Base-by-base conservation (phyloP, 2,329 filamentous ascomycete species). In the Colletotrichum kahawae region DNA sequence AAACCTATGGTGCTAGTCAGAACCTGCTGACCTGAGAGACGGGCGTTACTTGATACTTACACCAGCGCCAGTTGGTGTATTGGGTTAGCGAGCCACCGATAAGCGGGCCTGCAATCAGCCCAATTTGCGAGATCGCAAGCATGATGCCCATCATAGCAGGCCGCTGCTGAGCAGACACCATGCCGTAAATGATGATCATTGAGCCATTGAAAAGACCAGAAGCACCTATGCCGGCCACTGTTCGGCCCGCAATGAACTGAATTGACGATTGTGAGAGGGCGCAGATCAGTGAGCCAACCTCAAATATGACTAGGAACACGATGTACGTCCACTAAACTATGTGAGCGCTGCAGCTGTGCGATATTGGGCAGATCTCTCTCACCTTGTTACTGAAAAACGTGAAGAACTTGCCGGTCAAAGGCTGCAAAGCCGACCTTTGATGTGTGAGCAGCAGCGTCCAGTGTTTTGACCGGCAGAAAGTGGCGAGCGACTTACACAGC, bases 391-490 rank as follows among this genome's bases (percentile, higher is more conserved):
- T 83, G 62, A 87, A 85, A 33, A 85, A 81, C 4, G 80, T 85
- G 75, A 89, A 91, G 2, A 91, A 70, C 78, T 87, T 90, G 4
- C 89, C 90, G 0, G 87, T 85, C 29, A 90, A 82, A 3, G 88
- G 88, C 71, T 90, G 88, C 5, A 90, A 79, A 18, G 87, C 84
- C 48, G 86, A 85, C 74, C 87, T 90, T 65, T 12, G 38, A 18
- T 13, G 33, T 38, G 66, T 82, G 43, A 62, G 48, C n/a, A 57
- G 16, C 0, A 57, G 14, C 4, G 14, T 4, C 54, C 9, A 4
- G 1, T 27, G 3, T 2, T 29, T 5, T 18, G 7, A 7, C 48
- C 24, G 56, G 33, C 24, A 14, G n/a, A 12, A 65, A 16, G 34
- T 71, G 78, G 60, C 82, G 1, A 82, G 82, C 81, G 88, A n/a